Evolutionary conservation across 2,329 filamentous ascomycete genomes (phyloP).

Genomic region (Myriosclerotinia curreyana): DNA sequence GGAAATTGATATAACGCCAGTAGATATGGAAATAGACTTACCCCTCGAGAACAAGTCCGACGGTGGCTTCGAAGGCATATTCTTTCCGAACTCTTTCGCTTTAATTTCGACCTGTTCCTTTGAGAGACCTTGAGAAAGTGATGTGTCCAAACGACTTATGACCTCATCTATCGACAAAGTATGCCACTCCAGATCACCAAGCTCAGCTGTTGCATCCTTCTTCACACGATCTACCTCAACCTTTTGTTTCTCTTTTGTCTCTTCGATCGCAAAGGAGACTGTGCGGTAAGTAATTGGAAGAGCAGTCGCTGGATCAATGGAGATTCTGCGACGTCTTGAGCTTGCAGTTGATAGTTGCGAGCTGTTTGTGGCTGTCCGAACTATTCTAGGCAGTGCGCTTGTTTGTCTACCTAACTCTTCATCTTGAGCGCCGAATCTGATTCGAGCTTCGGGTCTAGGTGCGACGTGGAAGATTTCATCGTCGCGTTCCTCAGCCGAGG

Average conservation of each 20-base stretch:
- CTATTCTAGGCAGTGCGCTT: constrained; percentile 16
- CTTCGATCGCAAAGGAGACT: constrained; percentile 55
- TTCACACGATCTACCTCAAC: constrained; percentile 44
- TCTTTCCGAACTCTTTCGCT: constrained; percentile 59
- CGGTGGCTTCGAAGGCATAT: constrained; percentile 62
- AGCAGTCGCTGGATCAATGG: constrained; percentile 42
- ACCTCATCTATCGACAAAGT: constrained; percentile 55
- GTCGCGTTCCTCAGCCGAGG: constrained; percentile 9
- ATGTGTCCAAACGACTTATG: constrained; percentile 55
- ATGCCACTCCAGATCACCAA: constrained; percentile 66
- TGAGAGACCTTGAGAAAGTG: constrained; percentile 56
- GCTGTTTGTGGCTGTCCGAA: constrained; percentile 26
- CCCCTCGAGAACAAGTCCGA: constrained; percentile 53
- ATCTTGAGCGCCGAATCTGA: constrained; percentile 24
- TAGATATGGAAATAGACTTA: background rate
- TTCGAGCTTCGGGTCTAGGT: constrained; percentile 23
- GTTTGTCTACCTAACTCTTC: constrained; percentile 21
- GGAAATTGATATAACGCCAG: background rate
- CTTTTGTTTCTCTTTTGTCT: constrained; percentile 48
- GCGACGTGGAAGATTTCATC: constrained; percentile 25
- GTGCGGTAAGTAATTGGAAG: constrained; percentile 54
- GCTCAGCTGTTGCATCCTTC: constrained; percentile 48
- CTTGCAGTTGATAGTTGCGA: constrained; percentile 25
- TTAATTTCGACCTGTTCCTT: constrained; percentile 53
- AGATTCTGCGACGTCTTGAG: constrained; percentile 26